Base-by-base conservation (phyloP, 2,329 filamentous ascomycete genomes). In the Aspergillus transmontanensis region DNA sequence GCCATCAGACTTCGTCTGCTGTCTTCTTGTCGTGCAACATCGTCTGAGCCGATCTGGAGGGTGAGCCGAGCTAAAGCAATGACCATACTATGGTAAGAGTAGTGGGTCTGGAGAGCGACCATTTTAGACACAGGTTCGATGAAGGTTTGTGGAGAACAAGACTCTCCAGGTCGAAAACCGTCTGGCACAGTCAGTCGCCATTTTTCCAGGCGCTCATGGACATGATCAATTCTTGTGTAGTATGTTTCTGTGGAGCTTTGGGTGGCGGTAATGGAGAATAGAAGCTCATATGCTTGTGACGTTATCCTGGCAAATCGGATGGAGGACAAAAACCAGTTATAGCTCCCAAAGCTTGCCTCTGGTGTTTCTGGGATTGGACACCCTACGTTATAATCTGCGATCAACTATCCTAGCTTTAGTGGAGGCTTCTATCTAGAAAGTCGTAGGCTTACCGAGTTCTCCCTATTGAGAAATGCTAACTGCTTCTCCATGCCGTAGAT, bases 401-500 rank as follows among this genome's bases (percentile, higher is more conserved):
- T 69, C 19, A 12, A 45, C 39, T 45, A 50, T 32, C 9, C 2
- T 9, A 26, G n/a, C 2, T 3, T 50, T 21, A 51, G 23, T 1
- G 10, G 9, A 5, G 7, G 16, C 1, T 12, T 10, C 19, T 51
- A 10, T 2, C 6, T 19, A 3, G 6, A 4, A n/a, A 19, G 9
- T 19, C 1, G 46, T 46, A 11, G 6, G 67, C 75, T 64, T 45
- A 79, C 75, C 16, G 78, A 80, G 54, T 66, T 72, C 28, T 66
- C 70, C 9, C 73, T 68, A 14, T 66, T 66, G 30, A 70, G 69
- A 56, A 79, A 78, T 39, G 68, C 72, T 1, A 65, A 63, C 16
- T 70, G 68, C 60, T 81, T 81, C 54, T 81, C 79, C 34, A 81
- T 55, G 9, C 67, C 67, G 59, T 80, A 81, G 12, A 80, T 69